A percentile compares a stretch with the other conserved stretches of the same genome.
Conservation (phyloP, 495 filamentous ascomycete genomes). For the Lindgomyces ingoldianus region DNA sequence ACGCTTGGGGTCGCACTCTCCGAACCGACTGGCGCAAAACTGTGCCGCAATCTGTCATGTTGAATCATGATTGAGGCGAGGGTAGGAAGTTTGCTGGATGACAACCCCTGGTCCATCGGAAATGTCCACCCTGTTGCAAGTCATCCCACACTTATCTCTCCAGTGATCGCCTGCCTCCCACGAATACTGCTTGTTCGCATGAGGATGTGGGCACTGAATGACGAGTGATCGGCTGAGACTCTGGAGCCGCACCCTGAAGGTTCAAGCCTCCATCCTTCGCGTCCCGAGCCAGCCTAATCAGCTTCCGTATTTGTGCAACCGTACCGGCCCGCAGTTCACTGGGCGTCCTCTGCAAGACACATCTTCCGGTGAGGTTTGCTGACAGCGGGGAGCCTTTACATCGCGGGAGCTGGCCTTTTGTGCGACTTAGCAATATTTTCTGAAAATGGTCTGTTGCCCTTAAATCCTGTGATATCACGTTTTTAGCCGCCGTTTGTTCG, state of each 20-base stretch:
- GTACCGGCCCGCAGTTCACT: background rate
- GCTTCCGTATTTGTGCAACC: constrained; percentile 22
- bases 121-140: background rate
- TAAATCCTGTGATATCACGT: constrained; percentile 27
- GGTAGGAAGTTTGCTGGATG: background rate
- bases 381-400: background rate
- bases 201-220: background rate
- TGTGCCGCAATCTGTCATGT: constrained; percentile 2
- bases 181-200: background rate
- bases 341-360: background rate
- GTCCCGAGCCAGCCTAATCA: background rate
- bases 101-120: background rate
- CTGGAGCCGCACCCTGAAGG: constrained; percentile 17
- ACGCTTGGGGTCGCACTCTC: background rate
- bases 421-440: background rate
- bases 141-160: background rate
- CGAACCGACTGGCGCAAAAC: background rate
- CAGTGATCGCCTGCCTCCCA: background rate
- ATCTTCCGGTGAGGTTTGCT: constrained; percentile 6
- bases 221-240: constrained; percentile 4
- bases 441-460: background rate
- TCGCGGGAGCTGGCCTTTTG: background rate
- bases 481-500: constrained; percentile 33
- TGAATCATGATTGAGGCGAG: background rate
- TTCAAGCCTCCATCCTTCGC: background rate